phyloP scores from a whole-genome alignment of 1,284 basidiomycete genomes.

The Neolentinus lepideus region DNA sequence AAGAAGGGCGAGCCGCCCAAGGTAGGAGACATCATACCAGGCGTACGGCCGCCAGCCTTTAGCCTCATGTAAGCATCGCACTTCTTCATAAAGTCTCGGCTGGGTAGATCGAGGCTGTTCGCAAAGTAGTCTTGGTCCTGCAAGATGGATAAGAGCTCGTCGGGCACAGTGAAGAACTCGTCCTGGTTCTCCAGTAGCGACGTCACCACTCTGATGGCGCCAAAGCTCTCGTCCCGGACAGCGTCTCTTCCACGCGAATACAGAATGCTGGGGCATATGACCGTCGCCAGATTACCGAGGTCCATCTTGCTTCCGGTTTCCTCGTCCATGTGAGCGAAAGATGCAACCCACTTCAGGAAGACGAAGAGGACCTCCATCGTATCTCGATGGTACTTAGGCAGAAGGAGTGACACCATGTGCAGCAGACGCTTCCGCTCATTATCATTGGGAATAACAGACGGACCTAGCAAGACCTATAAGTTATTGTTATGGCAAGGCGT shows the following conservation, averaged over 20 bases:
- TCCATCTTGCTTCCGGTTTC: conserved; percentile 99
- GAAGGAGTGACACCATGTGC: conserved; percentile 80
- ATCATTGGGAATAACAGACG: conserved; percentile 65
- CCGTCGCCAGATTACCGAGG: conserved; percentile 92
- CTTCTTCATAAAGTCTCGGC: conserved; percentile 88
- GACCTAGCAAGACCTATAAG: conserved; percentile 7
- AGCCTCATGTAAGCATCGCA: conserved; percentile 70
- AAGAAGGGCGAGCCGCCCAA: conserved; percentile 19
- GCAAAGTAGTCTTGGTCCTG: conserved; percentile 84
- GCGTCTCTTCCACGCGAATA: conserved; percentile 83
- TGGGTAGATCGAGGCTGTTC: conserved; percentile 76
- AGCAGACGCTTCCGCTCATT: conserved; percentile 79
- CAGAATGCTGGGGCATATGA: conserved; percentile 95
- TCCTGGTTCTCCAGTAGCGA: conserved; percentile 90
- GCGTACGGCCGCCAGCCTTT: conserved; percentile 35
- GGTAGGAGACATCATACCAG: conserved; percentile 28
- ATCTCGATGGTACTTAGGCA: conserved; percentile 93
- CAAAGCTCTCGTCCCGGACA: conserved; percentile 89
- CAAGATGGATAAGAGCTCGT: conserved; percentile 77
- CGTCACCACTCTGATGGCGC: conserved; percentile 82
- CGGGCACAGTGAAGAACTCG: conserved; percentile 85
- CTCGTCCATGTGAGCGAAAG: conserved; percentile 97
- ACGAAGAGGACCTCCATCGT: conserved; percentile 98
- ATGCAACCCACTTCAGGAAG: conserved; percentile 99
- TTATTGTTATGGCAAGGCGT: not conserved